Base-by-base conservation (phyloP, 2,329 filamentous ascomycete genomes). In the Hymenotorrendiella dingleyae region DNA sequence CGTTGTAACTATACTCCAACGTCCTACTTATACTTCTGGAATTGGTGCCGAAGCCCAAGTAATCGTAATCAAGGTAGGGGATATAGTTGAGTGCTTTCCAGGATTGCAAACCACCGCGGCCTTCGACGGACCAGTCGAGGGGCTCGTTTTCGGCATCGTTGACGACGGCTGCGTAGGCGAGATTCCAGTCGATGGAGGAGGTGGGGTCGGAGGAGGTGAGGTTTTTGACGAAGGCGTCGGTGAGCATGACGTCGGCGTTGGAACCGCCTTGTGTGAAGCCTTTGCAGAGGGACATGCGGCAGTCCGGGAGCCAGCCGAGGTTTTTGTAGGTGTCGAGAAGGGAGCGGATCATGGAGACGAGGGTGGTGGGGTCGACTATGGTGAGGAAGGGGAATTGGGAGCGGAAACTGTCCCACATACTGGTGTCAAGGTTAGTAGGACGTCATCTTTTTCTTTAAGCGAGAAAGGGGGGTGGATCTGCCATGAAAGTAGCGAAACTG, bases 181-280 rank as follows among this genome's bases (percentile, higher is more conserved):
- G 70, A 2, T 72, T 61, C 85, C 85, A 90, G 59, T 86, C 74
- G 10, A 90, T 76, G 2, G 67, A 67, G 0, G 62, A 64, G 14
- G 22, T 4, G 4, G 39, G 28, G n/a, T 19, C 21, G 4, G 37
- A 12, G 2, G 43, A 46, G 16, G 43, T 46, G 3, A 87, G 67
- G 3, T 80, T 80, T 60, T 89, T 89, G 14, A 86, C 46, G 45
- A 73, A 86, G 0, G 78, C 79, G 54, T 88, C 84, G 0, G 73
- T 78, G 9, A 88, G 68, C 1, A 87, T 71, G 4, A 81, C 74
- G 53, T 88, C 84, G 5, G 83, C 80, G 44, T 89, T 87, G 0
- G 82, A 86, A 0, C 84, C 85, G n/a, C 59, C 84, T 66, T 89
- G 84, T 0, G 82, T 86, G 54, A 74, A 83, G 0, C 85, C 85